These are phyloP conservation scores for Amoeboaphelidium occidentale DNA, from an alignment of 371 early-diverging fungal genomes.

Conservation along the genomic window DNA sequence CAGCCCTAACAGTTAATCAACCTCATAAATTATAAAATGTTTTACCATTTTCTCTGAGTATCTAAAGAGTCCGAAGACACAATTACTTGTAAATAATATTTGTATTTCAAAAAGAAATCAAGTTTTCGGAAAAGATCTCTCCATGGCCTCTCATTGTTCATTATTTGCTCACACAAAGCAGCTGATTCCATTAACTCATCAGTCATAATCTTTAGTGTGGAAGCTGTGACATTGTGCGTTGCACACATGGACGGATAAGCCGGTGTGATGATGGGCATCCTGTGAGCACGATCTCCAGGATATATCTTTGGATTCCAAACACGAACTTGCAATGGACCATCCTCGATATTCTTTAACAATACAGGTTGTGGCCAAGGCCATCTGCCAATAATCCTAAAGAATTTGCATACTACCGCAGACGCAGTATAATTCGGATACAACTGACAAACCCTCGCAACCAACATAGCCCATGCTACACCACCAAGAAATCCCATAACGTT, in stretches of 20 bases:
- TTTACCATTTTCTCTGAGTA: slow-evolving; percentile 40
- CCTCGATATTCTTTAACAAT: slow-evolving; percentile 68
- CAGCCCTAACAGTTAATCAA: slow-evolving; percentile 25
- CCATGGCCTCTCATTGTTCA: slow-evolving; percentile 34
- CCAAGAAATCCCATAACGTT: slow-evolving; percentile 97
- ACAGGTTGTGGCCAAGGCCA: slow-evolving; percentile 99
- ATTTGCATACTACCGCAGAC: slow-evolving; percentile 59
- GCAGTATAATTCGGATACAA: slow-evolving; percentile 87
- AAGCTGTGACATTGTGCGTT: slow-evolving; percentile 91
- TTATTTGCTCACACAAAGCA: not conserved
- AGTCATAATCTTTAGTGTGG: slow-evolving; percentile 62
- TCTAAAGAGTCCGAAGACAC: slow-evolving; percentile 46
- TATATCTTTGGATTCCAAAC: slow-evolving; percentile 96
- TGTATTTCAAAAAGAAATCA: slow-evolving; percentile 76
- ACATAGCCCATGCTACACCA: slow-evolving; percentile 99
- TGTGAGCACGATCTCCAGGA: slow-evolving; percentile 66
- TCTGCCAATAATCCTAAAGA: slow-evolving; percentile 64
- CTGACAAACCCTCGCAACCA: slow-evolving; percentile 93
- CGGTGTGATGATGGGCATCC: slow-evolving; percentile 99
- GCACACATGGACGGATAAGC: slow-evolving; percentile 99
- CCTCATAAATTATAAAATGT: not conserved
- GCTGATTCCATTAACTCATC: slow-evolving; percentile 36
- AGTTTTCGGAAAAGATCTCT: slow-evolving; percentile 50
- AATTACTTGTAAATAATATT: slow-evolving; percentile 75
- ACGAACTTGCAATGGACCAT: slow-evolving; percentile 66